Conservation (phyloP, 176 grass and related monocot genomes). For the Carex cristatella region DNA sequence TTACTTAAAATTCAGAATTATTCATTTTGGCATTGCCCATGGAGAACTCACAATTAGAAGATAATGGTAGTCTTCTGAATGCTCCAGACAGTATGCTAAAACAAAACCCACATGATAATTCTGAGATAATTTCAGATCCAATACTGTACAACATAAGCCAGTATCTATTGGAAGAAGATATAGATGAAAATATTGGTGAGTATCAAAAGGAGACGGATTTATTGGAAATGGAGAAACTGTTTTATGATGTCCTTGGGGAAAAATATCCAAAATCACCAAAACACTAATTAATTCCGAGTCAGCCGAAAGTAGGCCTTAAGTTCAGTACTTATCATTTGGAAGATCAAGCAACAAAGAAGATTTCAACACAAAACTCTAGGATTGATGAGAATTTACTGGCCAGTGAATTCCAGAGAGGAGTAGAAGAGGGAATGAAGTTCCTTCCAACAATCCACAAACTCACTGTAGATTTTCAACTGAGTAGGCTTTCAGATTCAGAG, state of each 20-base stretch:
- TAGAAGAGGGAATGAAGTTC: slow-evolving; percentile 34
- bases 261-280: slow-evolving; percentile 29
- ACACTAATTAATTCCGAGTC: not conserved
- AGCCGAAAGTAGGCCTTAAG: too few species aligned
- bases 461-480: slow-evolving; percentile 15
- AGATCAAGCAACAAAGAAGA: not conserved
- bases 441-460: slow-evolving; percentile 24
- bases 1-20: not conserved
- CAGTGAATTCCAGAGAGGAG: slow-evolving; percentile 28
- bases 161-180: slow-evolving; percentile 54
- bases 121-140: slow-evolving; percentile 39
- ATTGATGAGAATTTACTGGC: slow-evolving; percentile 27
- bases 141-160: slow-evolving; percentile 38
- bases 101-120: not conserved
- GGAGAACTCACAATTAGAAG: not conserved
- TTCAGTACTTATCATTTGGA: not conserved
- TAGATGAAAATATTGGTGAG: slow-evolving; percentile 25
- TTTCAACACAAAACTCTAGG: not conserved
- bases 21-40: not conserved
- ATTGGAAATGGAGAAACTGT: slow-evolving; percentile 44
- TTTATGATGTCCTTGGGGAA: slow-evolving; percentile 48
- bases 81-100: not conserved
- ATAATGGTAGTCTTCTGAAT: not conserved
- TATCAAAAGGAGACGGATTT: slow-evolving; percentile 35
- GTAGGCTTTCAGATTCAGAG: slow-evolving; percentile 10